These are phyloP conservation scores for Globisporangium takayamanum DNA, from an alignment of 352 stramenopile species.

Conservation along the genomic window DNA sequence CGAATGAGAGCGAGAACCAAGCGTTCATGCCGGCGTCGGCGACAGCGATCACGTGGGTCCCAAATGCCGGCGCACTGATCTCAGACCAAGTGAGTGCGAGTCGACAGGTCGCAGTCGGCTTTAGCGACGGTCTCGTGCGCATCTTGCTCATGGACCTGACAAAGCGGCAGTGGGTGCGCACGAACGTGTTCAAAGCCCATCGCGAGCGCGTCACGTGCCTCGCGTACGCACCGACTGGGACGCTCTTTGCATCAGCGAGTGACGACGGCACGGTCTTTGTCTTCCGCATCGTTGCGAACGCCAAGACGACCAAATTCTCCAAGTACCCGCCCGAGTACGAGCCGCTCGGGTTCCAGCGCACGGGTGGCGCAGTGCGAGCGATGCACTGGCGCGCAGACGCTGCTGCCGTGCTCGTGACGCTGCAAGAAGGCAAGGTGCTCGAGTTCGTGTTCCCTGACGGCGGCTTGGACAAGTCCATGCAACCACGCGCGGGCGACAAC, in stretches of 20 bases:
- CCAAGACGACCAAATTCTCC: slow-evolving; percentile 44
- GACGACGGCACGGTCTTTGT: slow-evolving; percentile 85
- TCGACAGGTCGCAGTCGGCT: slow-evolving; percentile 84
- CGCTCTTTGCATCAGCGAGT: slow-evolving; percentile 70
- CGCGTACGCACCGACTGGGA: slow-evolving; percentile 58
- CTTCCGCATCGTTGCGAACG: slow-evolving; percentile 53
- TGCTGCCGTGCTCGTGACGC: slow-evolving; percentile 60
- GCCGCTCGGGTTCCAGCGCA: slow-evolving; percentile 69
- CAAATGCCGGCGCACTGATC: slow-evolving; percentile 30
- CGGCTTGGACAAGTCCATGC: slow-evolving; percentile 11
- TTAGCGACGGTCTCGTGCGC: slow-evolving; percentile 84
- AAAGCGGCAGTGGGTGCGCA: slow-evolving; percentile 42
- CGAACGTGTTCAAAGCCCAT: slow-evolving; percentile 89
- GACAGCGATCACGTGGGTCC: slow-evolving; percentile 71
- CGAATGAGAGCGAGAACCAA: slow-evolving; percentile 2
- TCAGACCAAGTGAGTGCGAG: slow-evolving; percentile 41
- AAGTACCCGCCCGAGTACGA: slow-evolving; percentile 57
- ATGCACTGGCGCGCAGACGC: slow-evolving; percentile 72
- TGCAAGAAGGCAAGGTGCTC: slow-evolving; percentile 44
- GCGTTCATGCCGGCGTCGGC: slow-evolving; percentile 34
- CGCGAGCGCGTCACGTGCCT: slow-evolving; percentile 59
- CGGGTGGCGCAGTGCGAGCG: slow-evolving; percentile 21
- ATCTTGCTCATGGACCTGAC: slow-evolving; percentile 53
- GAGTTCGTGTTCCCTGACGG: slow-evolving; percentile 53
- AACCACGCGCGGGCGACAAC: background rate